Conservation (phyloP, 2,329 filamentous ascomycete species). For the Apiospora arundinis region DNA sequence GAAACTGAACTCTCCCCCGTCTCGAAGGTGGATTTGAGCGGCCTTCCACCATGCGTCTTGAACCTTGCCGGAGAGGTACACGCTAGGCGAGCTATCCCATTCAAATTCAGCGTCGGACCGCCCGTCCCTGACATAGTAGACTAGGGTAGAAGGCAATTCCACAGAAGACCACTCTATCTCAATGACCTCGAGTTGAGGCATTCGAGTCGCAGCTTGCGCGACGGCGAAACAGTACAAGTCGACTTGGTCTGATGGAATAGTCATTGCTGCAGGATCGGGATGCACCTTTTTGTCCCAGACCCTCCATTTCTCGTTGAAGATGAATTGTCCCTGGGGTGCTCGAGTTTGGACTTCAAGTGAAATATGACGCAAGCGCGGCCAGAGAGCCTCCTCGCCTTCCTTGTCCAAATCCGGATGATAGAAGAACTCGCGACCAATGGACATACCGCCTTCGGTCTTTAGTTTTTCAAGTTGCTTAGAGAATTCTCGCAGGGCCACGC, state of each 20-base stretch:
- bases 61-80: background rate
- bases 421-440: background rate
- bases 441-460: no score
- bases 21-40: background rate
- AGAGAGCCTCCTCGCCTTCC: background rate
- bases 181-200: background rate
- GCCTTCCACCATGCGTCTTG: background rate
- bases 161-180: background rate
- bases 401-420: background rate
- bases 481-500: background rate
- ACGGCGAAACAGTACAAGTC: background rate
- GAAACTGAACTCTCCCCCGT: background rate
- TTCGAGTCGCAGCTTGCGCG: background rate
- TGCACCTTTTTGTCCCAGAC: background rate
- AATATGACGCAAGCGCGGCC: background rate
- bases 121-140: background rate
- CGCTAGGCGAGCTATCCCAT: background rate
- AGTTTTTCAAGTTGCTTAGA: background rate
- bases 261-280: background rate
- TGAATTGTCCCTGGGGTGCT: background rate
- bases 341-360: rapidly evolving
- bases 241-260: background rate
- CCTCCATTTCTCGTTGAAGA: background rate
- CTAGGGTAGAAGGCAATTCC: rapidly evolving
- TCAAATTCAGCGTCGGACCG: background rate